These are phyloP conservation scores for Mychonastes homosphaera DNA, from an alignment of 139 green algal species.

Conservation along the genomic window DNA sequence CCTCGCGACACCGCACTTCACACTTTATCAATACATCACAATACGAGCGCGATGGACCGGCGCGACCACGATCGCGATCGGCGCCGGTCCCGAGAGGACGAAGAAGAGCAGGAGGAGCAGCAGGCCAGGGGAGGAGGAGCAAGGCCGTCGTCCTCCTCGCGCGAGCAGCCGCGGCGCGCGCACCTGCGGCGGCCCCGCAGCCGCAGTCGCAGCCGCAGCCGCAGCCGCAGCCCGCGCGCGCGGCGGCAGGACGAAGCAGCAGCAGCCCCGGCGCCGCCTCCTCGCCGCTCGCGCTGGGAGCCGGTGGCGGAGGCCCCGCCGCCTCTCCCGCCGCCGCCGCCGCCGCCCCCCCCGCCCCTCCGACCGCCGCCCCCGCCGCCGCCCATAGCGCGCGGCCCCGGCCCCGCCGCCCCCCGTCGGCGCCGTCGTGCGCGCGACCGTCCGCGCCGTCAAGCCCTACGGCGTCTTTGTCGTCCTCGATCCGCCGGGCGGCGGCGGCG, in stretches of 20 bases:
- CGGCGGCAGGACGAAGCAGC: not conserved
- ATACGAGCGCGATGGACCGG: no score
- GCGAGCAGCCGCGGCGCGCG: not conserved
- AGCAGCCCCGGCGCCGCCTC: not conserved
- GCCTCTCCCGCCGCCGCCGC: not conserved
- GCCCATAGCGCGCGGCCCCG: no score
- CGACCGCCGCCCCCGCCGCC: no score
- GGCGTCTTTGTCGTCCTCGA: conserved; percentile 45
- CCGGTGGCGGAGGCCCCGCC: not conserved
- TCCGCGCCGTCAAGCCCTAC: conserved; percentile 42
- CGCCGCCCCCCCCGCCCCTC: no score
- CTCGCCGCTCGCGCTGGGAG: not conserved
- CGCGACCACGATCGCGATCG: conserved; percentile 1
- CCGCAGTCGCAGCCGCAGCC: conserved; percentile 1
- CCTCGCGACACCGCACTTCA: no score
- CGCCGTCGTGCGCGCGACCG: conserved; percentile 27
- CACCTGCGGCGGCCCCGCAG: not conserved
- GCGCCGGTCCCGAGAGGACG: not conserved
- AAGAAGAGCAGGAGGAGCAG: not conserved
- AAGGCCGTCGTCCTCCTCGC: not conserved
- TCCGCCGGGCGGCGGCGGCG: conserved; percentile 28
- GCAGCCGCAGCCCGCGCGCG: conserved; percentile 3
- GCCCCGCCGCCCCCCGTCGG: conserved; percentile 21
- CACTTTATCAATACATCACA: no score
- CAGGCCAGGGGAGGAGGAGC: not conserved